Evolutionary conservation across 2,329 filamentous ascomycete species (phyloP), one percentile per base, ranked within the genome.

Genomic region (Ophioceras dolichostomum): DNA sequence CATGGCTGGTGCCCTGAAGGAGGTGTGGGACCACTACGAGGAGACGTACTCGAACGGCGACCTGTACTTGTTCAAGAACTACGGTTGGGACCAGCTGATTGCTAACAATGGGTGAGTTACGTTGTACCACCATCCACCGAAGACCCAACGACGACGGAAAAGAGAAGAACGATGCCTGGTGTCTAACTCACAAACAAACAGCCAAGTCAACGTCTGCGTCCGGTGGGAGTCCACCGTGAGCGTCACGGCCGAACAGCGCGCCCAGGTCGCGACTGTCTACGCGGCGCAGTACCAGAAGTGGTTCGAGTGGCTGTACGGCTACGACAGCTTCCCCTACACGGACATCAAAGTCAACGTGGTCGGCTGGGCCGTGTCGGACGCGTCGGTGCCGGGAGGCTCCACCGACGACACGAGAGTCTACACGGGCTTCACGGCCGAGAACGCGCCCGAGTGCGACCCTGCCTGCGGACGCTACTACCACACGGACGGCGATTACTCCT

Each of bases 391-490:
- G 8, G 8, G 22, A 12, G 22, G 22, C 22, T 26, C 22, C 8
- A 26, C 22, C 22, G 51, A 47, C 6, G 53, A 52, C 12, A 53
- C 62, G 29, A 49, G 61, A 34, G 54, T 66, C 34, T 65, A 67
- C 49, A 65, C 59, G 4, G 55, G 56, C 28, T 51, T 42, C 6
- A 62, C 67, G 38, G 36, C 34, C 2, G 58, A 51, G 0, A 63
- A 62, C 1, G 52, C 59, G 16, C 61, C 63, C 1, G 52, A 65
- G 47, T 67, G 64, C 42, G 52, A 53, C 17, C 50, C 53, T 30
- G 44, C 50, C 6, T 67, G 64, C 40, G 61, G 61, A 13, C 55
- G 61, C 20, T 62, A 62, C 52, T 66, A 64, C 52, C 57, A 67
- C 47, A 57, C 60, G 43, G 49, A 64, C 28, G 49, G 47, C n/a